Conservation (phyloP, 2,329 filamentous ascomycete genomes). For the Penicillium freii region DNA sequence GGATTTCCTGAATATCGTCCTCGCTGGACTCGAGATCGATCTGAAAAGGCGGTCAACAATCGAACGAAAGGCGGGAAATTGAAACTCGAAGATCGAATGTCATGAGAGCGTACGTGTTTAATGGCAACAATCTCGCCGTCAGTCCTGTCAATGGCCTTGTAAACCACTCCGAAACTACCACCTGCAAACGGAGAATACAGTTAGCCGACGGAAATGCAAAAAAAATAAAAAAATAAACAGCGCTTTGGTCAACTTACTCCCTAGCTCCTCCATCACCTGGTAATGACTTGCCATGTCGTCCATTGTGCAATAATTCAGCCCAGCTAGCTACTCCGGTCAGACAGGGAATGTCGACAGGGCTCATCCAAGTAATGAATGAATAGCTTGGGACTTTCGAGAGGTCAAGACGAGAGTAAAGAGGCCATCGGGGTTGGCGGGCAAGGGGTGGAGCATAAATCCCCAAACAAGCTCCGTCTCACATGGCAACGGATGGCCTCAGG, state of each 20-base stretch:
- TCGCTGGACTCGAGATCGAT: slow-evolving; percentile 98
- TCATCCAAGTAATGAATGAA: slow-evolving; percentile 12
- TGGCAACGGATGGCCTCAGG: slow-evolving; percentile 18
- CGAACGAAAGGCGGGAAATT: not conserved
- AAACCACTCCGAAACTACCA: slow-evolving; percentile 94
- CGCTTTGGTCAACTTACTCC: slow-evolving; percentile 63
- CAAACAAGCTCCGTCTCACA: slow-evolving; percentile 26
- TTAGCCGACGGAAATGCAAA: slow-evolving; percentile 7
- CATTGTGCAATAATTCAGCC: slow-evolving; percentile 30
- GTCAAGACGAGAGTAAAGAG: slow-evolving; percentile 7
- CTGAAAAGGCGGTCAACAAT: slow-evolving; percentile 48
- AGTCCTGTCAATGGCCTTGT: slow-evolving; percentile 87
- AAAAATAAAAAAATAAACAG: not conserved
- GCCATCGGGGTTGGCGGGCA: slow-evolving; percentile 7
- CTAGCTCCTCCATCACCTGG: slow-evolving; percentile 92
- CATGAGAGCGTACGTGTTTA: slow-evolving; percentile 72
- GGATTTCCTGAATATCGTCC: slow-evolving; percentile 97
- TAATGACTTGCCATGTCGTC: slow-evolving; percentile 75
- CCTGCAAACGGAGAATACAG: slow-evolving; percentile 52
- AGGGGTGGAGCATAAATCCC: slow-evolving; percentile 27
- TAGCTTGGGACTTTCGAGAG: slow-evolving; percentile 7
- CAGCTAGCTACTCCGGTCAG: slow-evolving; percentile 19
- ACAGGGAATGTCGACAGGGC: slow-evolving; percentile 16
- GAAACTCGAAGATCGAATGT: not conserved
- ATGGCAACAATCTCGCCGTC: slow-evolving; percentile 94